A percentile compares a stretch with the other conserved stretches of the same genome.
Conservation (phyloP, 768 basidiomycete species). For the Auricularia auricula-judae region DNA sequence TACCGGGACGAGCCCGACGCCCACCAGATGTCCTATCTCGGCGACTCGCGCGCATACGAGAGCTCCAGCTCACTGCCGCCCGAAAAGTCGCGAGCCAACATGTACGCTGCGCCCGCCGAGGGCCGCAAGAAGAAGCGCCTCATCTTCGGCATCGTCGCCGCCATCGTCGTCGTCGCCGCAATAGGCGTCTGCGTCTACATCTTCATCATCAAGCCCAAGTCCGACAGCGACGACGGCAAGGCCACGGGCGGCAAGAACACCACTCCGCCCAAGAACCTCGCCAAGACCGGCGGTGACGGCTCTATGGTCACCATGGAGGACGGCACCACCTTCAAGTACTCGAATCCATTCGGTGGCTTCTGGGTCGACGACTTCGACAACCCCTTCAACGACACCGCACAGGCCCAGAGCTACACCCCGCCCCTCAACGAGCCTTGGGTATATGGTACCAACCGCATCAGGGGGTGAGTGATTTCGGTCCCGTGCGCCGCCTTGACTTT, state of each 20-base stretch:
- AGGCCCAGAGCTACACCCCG: constrained; percentile 72
- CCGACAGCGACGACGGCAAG: constrained; percentile 8
- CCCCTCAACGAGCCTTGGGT: constrained; percentile 76
- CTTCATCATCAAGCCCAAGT: constrained; percentile 40
- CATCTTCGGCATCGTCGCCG: constrained; percentile 31
- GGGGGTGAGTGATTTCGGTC: constrained; percentile 35
- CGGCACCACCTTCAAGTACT: constrained; percentile 74
- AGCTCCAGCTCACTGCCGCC: not conserved
- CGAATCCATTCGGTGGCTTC: constrained; percentile 70
- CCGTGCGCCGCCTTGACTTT: not conserved
- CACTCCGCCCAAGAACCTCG: constrained; percentile 13
- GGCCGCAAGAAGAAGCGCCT: constrained; percentile 25
- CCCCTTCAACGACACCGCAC: constrained; percentile 76
- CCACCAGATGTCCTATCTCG: not conserved
- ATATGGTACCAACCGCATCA: constrained; percentile 61
- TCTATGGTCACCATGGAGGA: constrained; percentile 66
- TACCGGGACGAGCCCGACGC: constrained; percentile 1
- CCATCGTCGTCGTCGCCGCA: constrained; percentile 44
- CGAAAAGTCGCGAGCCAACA: not conserved
- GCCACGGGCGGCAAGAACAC: not conserved
- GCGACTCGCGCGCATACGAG: not conserved
- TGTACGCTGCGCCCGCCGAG: not conserved
- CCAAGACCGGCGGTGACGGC: constrained; percentile 69
- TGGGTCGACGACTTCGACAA: constrained; percentile 85
- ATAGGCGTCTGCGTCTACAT: constrained; percentile 60